Conservation (phyloP, 495 filamentous ascomycete species). For the Lophiostoma macrostomum region DNA sequence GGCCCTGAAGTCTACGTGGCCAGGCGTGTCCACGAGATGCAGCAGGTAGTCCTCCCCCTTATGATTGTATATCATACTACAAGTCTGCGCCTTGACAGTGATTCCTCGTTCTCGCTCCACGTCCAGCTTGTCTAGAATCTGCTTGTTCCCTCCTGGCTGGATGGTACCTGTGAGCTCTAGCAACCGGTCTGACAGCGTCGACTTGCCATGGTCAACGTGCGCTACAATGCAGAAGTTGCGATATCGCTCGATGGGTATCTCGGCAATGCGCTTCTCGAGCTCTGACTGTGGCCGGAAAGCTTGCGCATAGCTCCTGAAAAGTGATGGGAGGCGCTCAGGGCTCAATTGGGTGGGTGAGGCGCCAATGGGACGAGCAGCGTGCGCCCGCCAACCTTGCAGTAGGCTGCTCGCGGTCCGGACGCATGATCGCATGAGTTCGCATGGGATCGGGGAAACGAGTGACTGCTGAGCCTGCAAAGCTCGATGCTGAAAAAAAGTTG, state of each 20-base stretch:
- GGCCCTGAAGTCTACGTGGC: constrained; percentile 95
- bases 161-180: constrained; percentile 96
- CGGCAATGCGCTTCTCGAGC: constrained; percentile 77
- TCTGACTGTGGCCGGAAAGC: constrained; percentile 48
- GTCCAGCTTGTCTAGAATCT: constrained; percentile 94
- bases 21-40: constrained; percentile 94
- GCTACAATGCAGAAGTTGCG: constrained; percentile 98
- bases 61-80: constrained; percentile 91
- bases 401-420: constrained; percentile 35
- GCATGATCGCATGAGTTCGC: constrained; percentile 38
- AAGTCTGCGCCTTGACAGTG: constrained; percentile 98
- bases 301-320: constrained; percentile 42
- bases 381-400: constrained; percentile 33
- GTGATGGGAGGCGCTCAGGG: constrained; percentile 45
- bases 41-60: constrained; percentile 84
- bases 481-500: constrained; percentile 3
- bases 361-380: constrained; percentile 22
- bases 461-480: neutral
- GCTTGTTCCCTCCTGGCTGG: constrained; percentile 79
- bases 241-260: constrained; percentile 86
- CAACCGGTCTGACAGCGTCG: constrained; percentile 85
- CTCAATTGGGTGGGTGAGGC: constrained; percentile 1
- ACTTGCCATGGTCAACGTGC: constrained; percentile 98
- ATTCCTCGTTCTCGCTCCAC: constrained; percentile 95
- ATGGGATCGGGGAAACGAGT: constrained; percentile 11